Evolutionary conservation across 2,329 filamentous ascomycete species (phyloP).

Genomic region (Arthroderma sp.): DNA sequence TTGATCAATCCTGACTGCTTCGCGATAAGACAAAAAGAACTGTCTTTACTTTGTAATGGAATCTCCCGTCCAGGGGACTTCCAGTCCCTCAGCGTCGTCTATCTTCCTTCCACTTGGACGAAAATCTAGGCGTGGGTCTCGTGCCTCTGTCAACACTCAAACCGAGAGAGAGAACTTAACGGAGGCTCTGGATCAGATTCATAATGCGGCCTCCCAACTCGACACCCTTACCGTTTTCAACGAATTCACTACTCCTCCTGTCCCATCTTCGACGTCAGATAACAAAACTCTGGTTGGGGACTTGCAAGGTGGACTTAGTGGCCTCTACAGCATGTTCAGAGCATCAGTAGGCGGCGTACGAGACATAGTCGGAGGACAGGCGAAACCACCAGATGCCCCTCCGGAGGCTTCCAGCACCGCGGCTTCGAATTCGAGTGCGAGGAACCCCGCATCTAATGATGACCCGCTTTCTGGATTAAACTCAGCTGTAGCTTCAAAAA

Average conservation of each 20-base stretch:
- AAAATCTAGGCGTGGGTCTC: constrained; percentile 31
- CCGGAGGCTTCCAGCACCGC: constrained; percentile 14
- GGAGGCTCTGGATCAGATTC: constrained; percentile 72
- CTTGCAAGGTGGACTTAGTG: constrained; percentile 73
- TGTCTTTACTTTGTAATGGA: constrained; percentile 17
- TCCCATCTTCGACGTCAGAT: constrained; percentile 44
- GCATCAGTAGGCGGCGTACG: constrained; percentile 64
- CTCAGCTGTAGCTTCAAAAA: constrained; percentile 25
- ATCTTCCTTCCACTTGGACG: constrained; percentile 32
- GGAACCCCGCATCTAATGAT: constrained; percentile 10
- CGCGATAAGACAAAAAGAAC: no score
- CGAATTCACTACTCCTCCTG: constrained; percentile 58
- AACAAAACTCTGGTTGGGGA: constrained; percentile 64
- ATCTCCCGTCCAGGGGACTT: constrained; percentile 24
- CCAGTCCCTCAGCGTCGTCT: constrained; percentile 33
- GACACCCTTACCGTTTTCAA: constrained; percentile 84
- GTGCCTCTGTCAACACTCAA: constrained; percentile 38
- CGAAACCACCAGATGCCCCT: constrained; percentile 19
- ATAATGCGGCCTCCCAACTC: constrained; percentile 74
- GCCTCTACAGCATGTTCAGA: constrained; percentile 73
- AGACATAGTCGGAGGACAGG: constrained; percentile 32
- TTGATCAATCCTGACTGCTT: no score
- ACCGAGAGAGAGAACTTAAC: constrained; percentile 62
- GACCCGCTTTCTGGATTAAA: constrained; percentile 10
- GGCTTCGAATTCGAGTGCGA: constrained; percentile 17